Percentiles rank a stretch among this genome's conserved stretches.
Evolutionary conservation across 2,329 filamentous ascomycete genomes (phyloP).

Genomic region (Zymoseptoria tritici): DNA sequence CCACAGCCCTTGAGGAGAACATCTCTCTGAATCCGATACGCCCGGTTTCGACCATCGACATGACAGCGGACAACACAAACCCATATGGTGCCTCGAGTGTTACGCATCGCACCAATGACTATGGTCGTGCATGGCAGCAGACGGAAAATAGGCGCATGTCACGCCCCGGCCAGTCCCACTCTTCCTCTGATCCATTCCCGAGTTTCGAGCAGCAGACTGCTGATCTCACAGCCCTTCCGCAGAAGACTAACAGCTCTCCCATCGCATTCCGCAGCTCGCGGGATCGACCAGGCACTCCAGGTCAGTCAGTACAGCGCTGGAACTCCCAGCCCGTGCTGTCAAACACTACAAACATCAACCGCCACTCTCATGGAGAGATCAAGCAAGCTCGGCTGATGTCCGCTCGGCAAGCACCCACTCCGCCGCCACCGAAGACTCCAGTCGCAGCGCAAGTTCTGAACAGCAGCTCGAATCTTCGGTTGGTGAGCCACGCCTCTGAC

Average conservation of each 20-base stretch:
- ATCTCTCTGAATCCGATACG: constrained; percentile 24
- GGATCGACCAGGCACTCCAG: constrained; percentile 16
- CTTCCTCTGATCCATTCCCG: background rate
- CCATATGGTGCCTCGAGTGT: constrained; percentile 8
- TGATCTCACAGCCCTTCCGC: constrained; percentile 4
- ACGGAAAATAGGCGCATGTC: background rate
- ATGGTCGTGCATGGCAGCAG: constrained; percentile 13
- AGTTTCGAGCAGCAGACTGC: background rate
- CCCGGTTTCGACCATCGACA: constrained; percentile 15
- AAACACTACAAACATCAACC: constrained; percentile 16
- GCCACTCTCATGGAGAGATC: constrained; percentile 23
- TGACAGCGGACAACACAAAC: constrained; percentile 10
- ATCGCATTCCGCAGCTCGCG: constrained; percentile 15
- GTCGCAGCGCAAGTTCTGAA: constrained; percentile 10
- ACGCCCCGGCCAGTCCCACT: background rate
- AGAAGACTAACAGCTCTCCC: constrained; percentile 22
- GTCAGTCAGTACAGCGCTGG: constrained; percentile 23
- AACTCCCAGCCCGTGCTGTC: constrained; percentile 27
- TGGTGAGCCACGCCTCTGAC: constrained; percentile 1
- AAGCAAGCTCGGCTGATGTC: constrained; percentile 27
- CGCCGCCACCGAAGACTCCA: constrained; percentile 20
- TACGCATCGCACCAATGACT: constrained; percentile 12
- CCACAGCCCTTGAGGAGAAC: constrained; percentile 30
- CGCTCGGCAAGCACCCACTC: constrained; percentile 23
- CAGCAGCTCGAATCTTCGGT: constrained; percentile 4